Percentiles rank a stretch among this genome's conserved stretches.
phyloP scores from a whole-genome alignment of 2,329 filamentous ascomycete genomes.

The Botrytis paeoniae region DNA sequence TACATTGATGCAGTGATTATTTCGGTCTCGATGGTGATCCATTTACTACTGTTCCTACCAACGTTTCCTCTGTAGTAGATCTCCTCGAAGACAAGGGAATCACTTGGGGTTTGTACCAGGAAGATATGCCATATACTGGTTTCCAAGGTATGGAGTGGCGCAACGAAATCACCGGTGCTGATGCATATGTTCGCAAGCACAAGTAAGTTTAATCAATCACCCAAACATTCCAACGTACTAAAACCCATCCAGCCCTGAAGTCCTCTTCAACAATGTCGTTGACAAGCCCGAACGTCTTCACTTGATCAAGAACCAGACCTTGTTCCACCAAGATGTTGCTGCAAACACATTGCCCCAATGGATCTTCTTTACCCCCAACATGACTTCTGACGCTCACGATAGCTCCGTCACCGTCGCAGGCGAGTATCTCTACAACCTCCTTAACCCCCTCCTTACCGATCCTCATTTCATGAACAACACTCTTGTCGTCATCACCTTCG shows the following conservation, averaged over 20 bases:
- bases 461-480: conserved; percentile 72
- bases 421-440: conserved; percentile 63
- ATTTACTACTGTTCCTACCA: conserved; percentile 55
- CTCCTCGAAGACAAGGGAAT: conserved; percentile 63
- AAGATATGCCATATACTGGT: conserved; percentile 72
- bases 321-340: conserved; percentile 66
- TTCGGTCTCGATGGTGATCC: conserved; percentile 70
- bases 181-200: conserved; percentile 83
- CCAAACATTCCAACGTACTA: background rate
- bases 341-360: conserved; percentile 58
- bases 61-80: conserved; percentile 66
- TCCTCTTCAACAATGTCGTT: conserved; percentile 65
- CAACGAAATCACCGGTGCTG: conserved; percentile 63
- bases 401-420: conserved; percentile 66
- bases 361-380: conserved; percentile 57
- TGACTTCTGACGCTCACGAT: conserved; percentile 69
- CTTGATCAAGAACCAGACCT: conserved; percentile 70
- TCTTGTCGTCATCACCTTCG: conserved; percentile 73
- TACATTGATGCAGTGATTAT: conserved; percentile 41
- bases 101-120: conserved; percentile 71
- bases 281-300: conserved; percentile 57
- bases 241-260: conserved; percentile 41
- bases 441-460: conserved; percentile 68
- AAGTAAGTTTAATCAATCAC: conserved; percentile 47
- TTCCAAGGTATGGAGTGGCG: conserved; percentile 63